phyloP scores from a whole-genome alignment of 257 asterid genomes.

The Nicotiana benthamiana region DNA sequence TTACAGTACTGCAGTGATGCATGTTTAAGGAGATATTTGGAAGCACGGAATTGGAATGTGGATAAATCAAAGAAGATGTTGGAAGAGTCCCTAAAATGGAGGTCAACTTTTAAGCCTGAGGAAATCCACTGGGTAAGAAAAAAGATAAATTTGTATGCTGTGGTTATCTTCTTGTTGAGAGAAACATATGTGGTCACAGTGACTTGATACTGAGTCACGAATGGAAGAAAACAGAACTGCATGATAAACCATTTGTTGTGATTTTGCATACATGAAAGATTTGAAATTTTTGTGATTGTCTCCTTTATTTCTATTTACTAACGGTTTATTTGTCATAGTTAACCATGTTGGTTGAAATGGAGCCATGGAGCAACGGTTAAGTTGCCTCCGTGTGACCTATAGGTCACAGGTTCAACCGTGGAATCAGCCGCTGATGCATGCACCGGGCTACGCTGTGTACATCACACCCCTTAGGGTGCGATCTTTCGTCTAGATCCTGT shows the following conservation, averaged over 20 bases:
- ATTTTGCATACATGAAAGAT: background rate
- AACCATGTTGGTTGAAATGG: background rate
- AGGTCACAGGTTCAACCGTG: too few species aligned
- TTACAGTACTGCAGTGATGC: conserved; percentile 67
- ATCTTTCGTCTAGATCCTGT: too few species aligned
- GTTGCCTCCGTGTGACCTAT: too few species aligned
- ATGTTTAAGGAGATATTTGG: conserved; percentile 77
- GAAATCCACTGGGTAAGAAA: conserved; percentile 90
- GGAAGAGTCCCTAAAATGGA: conserved; percentile 89
- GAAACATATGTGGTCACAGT: background rate
- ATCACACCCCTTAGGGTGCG: too few species aligned
- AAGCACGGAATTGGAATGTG: conserved; percentile 77
- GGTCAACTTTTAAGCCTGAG: conserved; percentile 77
- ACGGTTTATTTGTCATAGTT: background rate
- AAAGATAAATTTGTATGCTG: background rate
- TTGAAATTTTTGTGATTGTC: background rate
- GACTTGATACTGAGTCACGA: background rate
- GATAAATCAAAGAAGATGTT: conserved; percentile 88
- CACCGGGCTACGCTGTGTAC: too few species aligned
- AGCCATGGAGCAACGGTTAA: too few species aligned
- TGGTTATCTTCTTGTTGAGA: background rate
- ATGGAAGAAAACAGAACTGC: background rate
- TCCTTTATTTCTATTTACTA: background rate
- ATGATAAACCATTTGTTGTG: background rate
- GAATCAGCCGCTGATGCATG: too few species aligned